Conservation (phyloP, 345 rosid species). For the Populus simonii region DNA sequence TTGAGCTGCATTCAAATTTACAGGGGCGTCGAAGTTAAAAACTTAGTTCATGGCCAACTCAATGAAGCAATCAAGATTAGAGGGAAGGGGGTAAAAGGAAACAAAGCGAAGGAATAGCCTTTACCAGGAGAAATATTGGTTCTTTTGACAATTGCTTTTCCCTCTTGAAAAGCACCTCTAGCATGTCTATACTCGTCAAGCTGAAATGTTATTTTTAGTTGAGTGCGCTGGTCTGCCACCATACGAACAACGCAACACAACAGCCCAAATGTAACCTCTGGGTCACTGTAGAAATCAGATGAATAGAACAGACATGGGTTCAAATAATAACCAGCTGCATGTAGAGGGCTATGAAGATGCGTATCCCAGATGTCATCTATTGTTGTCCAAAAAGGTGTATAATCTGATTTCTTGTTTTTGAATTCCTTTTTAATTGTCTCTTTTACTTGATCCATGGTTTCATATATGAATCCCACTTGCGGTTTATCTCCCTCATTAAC, state of each 20-base stretch:
- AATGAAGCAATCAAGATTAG: background rate
- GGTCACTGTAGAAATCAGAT: conserved; percentile 38
- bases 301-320: conserved; percentile 58
- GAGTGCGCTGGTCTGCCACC: conserved; percentile 28
- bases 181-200: conserved; percentile 40
- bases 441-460: conserved; percentile 57
- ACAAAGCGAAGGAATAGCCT: background rate
- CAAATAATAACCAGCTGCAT: conserved; percentile 62
- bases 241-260: conserved; percentile 36
- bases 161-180: conserved; percentile 40
- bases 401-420: conserved; percentile 20
- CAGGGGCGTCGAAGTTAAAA: background rate
- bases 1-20: conserved; percentile 29
- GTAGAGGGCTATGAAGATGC: conserved; percentile 54
- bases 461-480: conserved; percentile 56
- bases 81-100: background rate
- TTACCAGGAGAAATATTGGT: conserved; percentile 45
- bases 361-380: conserved; percentile 62
- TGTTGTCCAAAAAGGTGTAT: conserved; percentile 46
- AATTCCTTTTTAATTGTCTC: conserved; percentile 41
- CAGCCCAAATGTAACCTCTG: conserved; percentile 49
- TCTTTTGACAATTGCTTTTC: conserved; percentile 35
- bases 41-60: background rate
- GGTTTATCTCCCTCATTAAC: conserved; percentile 34
- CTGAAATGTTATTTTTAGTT: conserved; percentile 36